phyloP scores from a whole-genome alignment of 352 stramenopile genomes.

The Phytophthora sp. region DNA sequence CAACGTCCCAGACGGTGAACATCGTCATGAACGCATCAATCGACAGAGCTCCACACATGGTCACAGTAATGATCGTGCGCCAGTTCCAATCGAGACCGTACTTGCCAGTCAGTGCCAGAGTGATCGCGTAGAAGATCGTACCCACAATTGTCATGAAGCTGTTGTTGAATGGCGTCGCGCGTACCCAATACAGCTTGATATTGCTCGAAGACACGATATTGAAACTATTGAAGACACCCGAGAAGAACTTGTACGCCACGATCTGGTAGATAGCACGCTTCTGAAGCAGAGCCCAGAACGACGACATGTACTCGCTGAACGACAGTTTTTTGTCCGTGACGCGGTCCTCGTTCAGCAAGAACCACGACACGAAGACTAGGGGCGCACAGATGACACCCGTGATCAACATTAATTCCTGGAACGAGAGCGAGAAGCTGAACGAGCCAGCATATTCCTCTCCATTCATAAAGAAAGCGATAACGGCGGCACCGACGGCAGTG shows the following conservation, averaged over 20 bases:
- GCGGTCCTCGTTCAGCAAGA: constrained; percentile 42
- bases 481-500: constrained; percentile 41
- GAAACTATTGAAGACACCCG: constrained; percentile 62
- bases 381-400: constrained; percentile 37
- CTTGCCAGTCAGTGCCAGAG: constrained; percentile 43
- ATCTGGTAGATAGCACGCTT: constrained; percentile 61
- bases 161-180: constrained; percentile 61
- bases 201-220: constrained; percentile 57
- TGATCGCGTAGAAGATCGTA: constrained; percentile 43
- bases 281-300: constrained; percentile 58
- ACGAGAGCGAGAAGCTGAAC: constrained; percentile 48
- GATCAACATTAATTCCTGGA: constrained; percentile 49
- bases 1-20: constrained; percentile 51
- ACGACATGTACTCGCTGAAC: constrained; percentile 38
- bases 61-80: constrained; percentile 42
- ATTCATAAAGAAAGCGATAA: constrained; percentile 53
- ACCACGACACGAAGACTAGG: constrained; percentile 39
- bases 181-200: constrained; percentile 62
- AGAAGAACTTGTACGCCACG: constrained; percentile 70
- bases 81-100: constrained; percentile 64
- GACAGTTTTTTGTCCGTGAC: constrained; percentile 23
- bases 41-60: constrained; percentile 38
- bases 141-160: constrained; percentile 56
- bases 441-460: constrained; percentile 46
- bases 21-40: constrained; percentile 59